Base-by-base conservation (phyloP, 2,329 filamentous ascomycete genomes). In the Hypoxylon sp. region DNA sequence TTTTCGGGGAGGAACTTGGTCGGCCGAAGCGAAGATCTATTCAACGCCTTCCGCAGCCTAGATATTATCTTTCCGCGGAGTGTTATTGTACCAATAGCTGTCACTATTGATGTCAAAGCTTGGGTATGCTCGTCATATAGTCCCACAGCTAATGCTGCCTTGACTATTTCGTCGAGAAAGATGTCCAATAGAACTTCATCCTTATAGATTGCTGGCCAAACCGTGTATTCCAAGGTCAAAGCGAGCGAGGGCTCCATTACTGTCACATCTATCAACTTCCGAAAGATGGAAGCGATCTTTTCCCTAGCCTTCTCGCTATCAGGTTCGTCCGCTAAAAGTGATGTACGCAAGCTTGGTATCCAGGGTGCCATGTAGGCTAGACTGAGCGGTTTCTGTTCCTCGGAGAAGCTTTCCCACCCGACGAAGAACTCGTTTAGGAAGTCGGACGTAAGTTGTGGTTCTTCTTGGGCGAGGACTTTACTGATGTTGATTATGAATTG, bases 351-450 rank as follows among this genome's bases (percentile, higher is more conserved):
- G 11, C 88, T 86, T 5, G 86, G 82, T 38, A 92, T 80, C 90
- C 90, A 92, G 1, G 90, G 90, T 5, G 89, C 87, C 87, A 92
- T 90, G 74, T 92, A 92, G 5, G 89, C 86, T 30, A 92, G 81
- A 70, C 89, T 90, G 23, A 91, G 75, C 0, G 89, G 87, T 70
- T 90, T 88, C 74, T 92, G 90, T 61, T 90, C 87, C 34, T 90
- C 86, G 0, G 87, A 85, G 72, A 91, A 89, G 73, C 89, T 90
- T 70, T 90, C 89, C 90, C 90, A 92, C 17, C 89, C 88, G 23
- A 91, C 88, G 64, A 92, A 91, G 74, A 92, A 92, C 73, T 91
- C 90, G n/a, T 89, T 91, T 41, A 92, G 74, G 72, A 92, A 92
- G 73, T 92, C 90, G 6, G 85, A 86, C 0, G 90, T 91, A 6